Conservation (phyloP, 1,284 basidiomycete genomes). For the Cutaneotrichosporon dermatis region DNA sequence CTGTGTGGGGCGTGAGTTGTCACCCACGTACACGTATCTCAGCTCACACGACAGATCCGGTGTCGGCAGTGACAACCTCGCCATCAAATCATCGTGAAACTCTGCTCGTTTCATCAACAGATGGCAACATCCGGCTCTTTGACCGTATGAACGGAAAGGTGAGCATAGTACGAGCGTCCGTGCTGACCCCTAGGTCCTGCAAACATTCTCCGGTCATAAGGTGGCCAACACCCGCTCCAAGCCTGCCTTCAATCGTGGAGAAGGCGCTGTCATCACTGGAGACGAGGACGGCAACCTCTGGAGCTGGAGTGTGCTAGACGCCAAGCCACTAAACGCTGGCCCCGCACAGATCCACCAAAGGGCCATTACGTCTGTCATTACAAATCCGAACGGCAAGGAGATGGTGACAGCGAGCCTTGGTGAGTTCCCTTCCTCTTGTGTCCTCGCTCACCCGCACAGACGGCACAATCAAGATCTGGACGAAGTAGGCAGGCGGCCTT, state of each 20-base stretch:
- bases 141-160: constrained; percentile 73
- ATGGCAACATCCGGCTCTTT: constrained; percentile 78
- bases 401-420: constrained; percentile 80
- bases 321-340: constrained; percentile 60
- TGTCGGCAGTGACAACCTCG: constrained; percentile 68
- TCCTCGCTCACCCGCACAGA: constrained; percentile 19
- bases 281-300: constrained; percentile 85
- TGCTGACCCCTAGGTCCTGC: constrained; percentile 55
- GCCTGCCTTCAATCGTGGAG: constrained; percentile 75
- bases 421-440: constrained; percentile 16
- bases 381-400: constrained; percentile 64
- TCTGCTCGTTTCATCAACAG: constrained; percentile 77
- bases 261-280: constrained; percentile 75
- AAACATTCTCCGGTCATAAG: constrained; percentile 72
- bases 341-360: constrained; percentile 72
- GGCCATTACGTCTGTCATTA: constrained; percentile 53
- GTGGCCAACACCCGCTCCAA: constrained; percentile 42
- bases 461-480: constrained; percentile 42
- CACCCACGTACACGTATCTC: not conserved
- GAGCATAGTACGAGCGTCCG: not conserved
- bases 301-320: constrained; percentile 88
- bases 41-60: constrained; percentile 56
- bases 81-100: constrained; percentile 58
- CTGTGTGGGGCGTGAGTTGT: constrained; percentile 73
- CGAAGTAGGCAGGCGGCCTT: constrained; percentile 1